phyloP scores from a whole-genome alignment of 306 rosid genomes.

The Rubus idaeus region DNA sequence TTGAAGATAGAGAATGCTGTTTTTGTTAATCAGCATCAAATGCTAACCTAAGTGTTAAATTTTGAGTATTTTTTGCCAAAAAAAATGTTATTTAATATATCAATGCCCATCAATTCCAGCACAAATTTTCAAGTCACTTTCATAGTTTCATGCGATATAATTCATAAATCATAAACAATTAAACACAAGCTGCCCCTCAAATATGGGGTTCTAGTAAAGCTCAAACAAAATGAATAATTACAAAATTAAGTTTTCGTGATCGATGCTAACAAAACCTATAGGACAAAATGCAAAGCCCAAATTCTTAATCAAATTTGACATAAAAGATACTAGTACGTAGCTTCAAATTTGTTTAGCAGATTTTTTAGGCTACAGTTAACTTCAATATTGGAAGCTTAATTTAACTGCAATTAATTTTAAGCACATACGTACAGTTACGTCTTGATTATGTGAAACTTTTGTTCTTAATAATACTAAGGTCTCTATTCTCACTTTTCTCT shows the following conservation, averaged over 20 bases:
- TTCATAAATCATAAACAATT: neutral
- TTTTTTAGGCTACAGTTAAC: neutral
- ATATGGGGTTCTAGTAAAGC: neutral
- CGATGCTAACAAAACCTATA: neutral
- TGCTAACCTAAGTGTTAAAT: neutral
- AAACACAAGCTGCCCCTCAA: conserved; percentile 5
- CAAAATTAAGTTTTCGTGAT: neutral
- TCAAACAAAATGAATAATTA: neutral
- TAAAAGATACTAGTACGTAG: neutral
- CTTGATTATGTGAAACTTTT: neutral
- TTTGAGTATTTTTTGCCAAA: neutral
- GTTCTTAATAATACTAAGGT: conserved; percentile 2
- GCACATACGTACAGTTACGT: neutral
- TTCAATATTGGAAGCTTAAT: neutral
- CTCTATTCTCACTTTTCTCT: neutral
- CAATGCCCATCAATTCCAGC: neutral
- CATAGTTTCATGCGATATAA: conserved; percentile 12
- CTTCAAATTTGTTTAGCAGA: neutral
- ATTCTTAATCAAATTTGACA: conserved; percentile 6
- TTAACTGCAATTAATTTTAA: neutral
- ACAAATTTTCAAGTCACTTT: neutral
- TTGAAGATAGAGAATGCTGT: neutral
- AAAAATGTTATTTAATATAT: no score
- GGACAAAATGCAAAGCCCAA: neutral
- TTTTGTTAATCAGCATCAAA: conserved; percentile 1